Evolutionary conservation across 108 stramenopile species (phyloP), one percentile per base, ranked within the genome.

Genomic region (Epipyxis sp.): DNA sequence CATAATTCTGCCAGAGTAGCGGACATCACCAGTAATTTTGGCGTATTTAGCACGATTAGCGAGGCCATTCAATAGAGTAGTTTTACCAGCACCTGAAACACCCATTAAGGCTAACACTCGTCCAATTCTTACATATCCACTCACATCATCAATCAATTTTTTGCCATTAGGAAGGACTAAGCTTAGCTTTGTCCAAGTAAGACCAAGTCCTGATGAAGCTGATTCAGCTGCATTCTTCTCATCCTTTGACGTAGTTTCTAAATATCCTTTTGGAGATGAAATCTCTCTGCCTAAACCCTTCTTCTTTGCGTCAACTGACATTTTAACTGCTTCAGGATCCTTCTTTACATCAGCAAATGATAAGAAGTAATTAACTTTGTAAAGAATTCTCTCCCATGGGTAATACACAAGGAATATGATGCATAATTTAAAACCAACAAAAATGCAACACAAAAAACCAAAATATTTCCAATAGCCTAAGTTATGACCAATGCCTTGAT

Each of bases 41-140:
- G 79, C 82, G 50, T 82, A 82, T 59, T 45, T 40, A n/a, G 82
- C 82, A 30, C 82, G 79, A 0, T 79, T 79, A 13, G 74, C 40
- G 27, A 82, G 74, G 67, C 74, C 82, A 27, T 82, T 82, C 34
- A 82, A 40, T 42, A 82, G 42, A 25, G 82, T 82, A 1, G 82
- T 82, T 25, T 82, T 82, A 0, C 82, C 82, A 41, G 82, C 82
- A 37, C 81, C 82, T 6, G 82, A 82, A 61, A 79, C 79, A 35
- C 82, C 82, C 82, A 82, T 82, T 27, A 82, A 71, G 34, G 82
- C 82, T 44, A 82, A 34, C 27, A 82, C 71, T 13, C 76, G 79
- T 27, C 82, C 82, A 40, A 76, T 40, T 30, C n/a, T 74, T n/a
- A 76, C 82, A 20, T n/a, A 35, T 0, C 79, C 82, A 37, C 46